phyloP scores from a whole-genome alignment of 2,329 filamentous ascomycete species.

The Seiridium unicorne region DNA sequence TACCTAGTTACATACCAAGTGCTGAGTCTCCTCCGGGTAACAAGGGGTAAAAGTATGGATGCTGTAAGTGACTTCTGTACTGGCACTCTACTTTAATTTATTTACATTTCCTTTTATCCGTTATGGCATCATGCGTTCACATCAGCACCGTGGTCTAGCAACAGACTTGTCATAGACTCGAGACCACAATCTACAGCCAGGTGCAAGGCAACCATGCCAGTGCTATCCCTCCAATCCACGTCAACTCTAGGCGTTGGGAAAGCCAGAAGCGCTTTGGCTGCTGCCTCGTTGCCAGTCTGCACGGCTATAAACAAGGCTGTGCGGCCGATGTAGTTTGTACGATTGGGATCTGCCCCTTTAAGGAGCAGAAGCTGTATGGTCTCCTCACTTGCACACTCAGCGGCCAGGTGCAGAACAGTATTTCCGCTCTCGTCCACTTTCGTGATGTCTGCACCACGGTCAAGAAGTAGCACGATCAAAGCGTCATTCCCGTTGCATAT shows the following conservation, averaged over 20 bases:
- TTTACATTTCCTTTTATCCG: neutral
- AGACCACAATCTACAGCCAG: neutral
- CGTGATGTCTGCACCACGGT: neutral
- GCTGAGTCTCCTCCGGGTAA: too few species aligned
- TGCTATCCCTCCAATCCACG: neutral
- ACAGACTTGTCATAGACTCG: neutral
- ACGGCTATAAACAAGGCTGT: neutral
- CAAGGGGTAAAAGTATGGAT: too few species aligned
- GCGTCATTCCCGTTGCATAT: neutral
- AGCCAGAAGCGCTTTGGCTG: neutral
- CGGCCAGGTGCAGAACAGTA: neutral
- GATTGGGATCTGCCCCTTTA: neutral
- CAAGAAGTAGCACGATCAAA: neutral
- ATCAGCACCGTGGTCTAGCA: neutral
- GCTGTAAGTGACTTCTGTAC: too few species aligned
- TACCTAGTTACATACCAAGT: too few species aligned
- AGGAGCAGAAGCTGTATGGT: neutral
- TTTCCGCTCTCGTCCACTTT: neutral
- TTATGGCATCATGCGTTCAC: neutral
- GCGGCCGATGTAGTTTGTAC: neutral
- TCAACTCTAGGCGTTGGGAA: neutral
- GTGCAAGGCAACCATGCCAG: neutral
- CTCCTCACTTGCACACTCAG: neutral
- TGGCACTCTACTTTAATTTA: too few species aligned
- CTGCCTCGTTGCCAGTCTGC: neutral